A percentile compares a stretch with the other conserved stretches of the same genome.
Evolutionary conservation across 2,329 filamentous ascomycete species (phyloP).

Genomic region (Paecilomyces sp.): DNA sequence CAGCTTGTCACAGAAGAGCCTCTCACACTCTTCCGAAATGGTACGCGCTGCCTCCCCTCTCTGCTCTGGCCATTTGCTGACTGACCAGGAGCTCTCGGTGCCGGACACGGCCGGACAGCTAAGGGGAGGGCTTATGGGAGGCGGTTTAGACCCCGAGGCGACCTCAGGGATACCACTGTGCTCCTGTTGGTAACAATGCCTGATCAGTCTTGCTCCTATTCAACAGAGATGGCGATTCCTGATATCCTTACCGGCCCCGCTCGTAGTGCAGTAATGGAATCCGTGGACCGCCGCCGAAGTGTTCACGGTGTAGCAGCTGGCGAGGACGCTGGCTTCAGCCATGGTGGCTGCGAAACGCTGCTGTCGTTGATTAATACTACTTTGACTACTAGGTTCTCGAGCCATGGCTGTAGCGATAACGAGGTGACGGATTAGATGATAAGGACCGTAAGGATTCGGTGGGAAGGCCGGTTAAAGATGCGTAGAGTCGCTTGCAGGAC

Average conservation of each 20-base stretch:
- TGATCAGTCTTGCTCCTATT: not conserved
- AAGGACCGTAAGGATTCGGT: not conserved
- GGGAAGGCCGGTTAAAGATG: not conserved
- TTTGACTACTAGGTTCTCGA: constrained; percentile 57
- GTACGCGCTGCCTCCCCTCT: constrained; percentile 88
- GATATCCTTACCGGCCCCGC: constrained; percentile 61
- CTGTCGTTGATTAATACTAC: constrained; percentile 60
- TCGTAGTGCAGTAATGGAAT: constrained; percentile 94
- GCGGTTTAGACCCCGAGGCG: constrained; percentile 77
- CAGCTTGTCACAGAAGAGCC: constrained; percentile 98
- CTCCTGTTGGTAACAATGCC: constrained; percentile 46
- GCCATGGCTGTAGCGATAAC: constrained; percentile 21
- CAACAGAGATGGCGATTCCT: not conserved
- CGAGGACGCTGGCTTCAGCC: constrained; percentile 65
- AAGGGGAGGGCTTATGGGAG: constrained; percentile 83
- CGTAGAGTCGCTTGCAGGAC: not conserved
- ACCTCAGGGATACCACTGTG: constrained; percentile 95
- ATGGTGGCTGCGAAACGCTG: constrained; percentile 49
- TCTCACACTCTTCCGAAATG: constrained; percentile 99
- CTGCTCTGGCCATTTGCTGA: constrained; percentile 31
- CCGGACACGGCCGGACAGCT: constrained; percentile 63
- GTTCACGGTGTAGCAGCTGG: constrained; percentile 85
- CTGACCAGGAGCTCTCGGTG: constrained; percentile 45
- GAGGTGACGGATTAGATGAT: constrained; percentile 2
- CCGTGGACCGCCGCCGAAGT: constrained; percentile 63